A percentile compares a stretch with the other conserved stretches of the same genome.
Evolutionary conservation across 768 basidiomycete species (phyloP).

Genomic region (Cyathus striatus): DNA sequence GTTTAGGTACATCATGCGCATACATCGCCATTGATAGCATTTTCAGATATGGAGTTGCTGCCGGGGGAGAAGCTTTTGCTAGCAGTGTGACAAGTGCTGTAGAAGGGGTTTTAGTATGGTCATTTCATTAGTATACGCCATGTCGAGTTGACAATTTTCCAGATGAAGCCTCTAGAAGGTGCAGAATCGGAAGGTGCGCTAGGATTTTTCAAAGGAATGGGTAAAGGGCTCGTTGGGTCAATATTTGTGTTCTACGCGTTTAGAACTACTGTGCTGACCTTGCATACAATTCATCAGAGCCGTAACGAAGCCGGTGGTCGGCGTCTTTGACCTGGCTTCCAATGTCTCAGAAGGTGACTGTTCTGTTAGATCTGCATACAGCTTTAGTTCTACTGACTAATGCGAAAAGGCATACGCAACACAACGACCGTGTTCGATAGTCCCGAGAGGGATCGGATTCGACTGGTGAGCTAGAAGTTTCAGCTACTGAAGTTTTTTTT

Average conservation of each 20-base stretch:
- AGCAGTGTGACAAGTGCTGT: slow-evolving; percentile 93
- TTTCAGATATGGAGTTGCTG: slow-evolving; percentile 86
- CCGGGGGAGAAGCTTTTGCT: slow-evolving; percentile 91
- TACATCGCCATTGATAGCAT: background rate
- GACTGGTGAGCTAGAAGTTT: slow-evolving; percentile 50
- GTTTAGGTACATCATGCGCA: slow-evolving; percentile 16
- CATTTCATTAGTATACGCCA: background rate
- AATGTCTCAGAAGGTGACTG: slow-evolving; percentile 88
- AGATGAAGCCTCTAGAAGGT: slow-evolving; percentile 97
- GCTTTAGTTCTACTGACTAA: background rate
- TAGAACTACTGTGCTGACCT: background rate
- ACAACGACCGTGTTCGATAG: slow-evolving; percentile 98
- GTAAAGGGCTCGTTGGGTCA: slow-evolving; percentile 97
- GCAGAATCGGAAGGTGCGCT: slow-evolving; percentile 91
- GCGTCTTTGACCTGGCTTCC: slow-evolving; percentile 92
- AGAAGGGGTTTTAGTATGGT: slow-evolving; percentile 82
- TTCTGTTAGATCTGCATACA: background rate
- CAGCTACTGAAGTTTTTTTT: background rate
- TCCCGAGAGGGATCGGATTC: slow-evolving; percentile 79
- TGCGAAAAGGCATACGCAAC: slow-evolving; percentile 78
- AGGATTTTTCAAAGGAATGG: slow-evolving; percentile 97
- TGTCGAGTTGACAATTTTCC: slow-evolving; percentile 3
- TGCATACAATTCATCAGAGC: slow-evolving; percentile 40
- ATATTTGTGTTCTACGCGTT: slow-evolving; percentile 16
- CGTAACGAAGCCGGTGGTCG: slow-evolving; percentile 95